Base-by-base conservation (phyloP, 352 stramenopile species). In the Pythium phragmitis region DNA sequence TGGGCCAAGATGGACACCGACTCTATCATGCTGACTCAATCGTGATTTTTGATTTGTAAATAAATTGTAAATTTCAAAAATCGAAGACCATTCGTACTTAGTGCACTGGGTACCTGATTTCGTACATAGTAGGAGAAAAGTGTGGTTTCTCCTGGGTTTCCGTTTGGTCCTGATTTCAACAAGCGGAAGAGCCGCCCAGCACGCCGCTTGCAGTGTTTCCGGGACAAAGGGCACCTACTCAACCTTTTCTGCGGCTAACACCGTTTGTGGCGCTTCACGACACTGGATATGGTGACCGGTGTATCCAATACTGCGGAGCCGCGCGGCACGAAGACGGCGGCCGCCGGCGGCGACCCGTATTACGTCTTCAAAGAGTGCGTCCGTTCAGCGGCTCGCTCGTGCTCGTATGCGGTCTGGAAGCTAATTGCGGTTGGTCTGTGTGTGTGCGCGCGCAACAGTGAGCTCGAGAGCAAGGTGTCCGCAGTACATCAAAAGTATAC, bases 301-400 rank as follows among this genome's bases (percentile, higher is more conserved):
- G 17, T 60, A 37, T 23, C 50, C 30, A 67, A 46, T 41, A 45
- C 45, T 9, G 45, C 19, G 11, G 46, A 17, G 6, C 28, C 23
- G n/a, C 39, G 43, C 53, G 55, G 54, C 23, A 33, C 34, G 12
- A 46, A 63, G 21, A 47, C 60, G 8, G 51, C 60, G 12, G 63
- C 63, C 17, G 81, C 84, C 28, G 87, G 78, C 62, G 82, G 75
- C 28, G 84, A 92, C 55, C 84, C 84, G 45, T 92, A 89, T 70
- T 92, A 92, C 68, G 84, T 92, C 11, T 92, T 91, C 63, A 92
- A 91, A 68, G 84, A 92, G 84, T 92, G 65, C 69, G 75, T 74
- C 12, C 19, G 3, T 34, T 5, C 9, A 33, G 7, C 46, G 14
- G 34, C 17, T 23, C n/a, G 17, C 42, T 48, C 42, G 2, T 17